Percentiles rank a stretch among this genome's conserved stretches.
Evolutionary conservation across 2,329 filamentous ascomycete species (phyloP).

Genomic region (Calonectria honghensis): DNA sequence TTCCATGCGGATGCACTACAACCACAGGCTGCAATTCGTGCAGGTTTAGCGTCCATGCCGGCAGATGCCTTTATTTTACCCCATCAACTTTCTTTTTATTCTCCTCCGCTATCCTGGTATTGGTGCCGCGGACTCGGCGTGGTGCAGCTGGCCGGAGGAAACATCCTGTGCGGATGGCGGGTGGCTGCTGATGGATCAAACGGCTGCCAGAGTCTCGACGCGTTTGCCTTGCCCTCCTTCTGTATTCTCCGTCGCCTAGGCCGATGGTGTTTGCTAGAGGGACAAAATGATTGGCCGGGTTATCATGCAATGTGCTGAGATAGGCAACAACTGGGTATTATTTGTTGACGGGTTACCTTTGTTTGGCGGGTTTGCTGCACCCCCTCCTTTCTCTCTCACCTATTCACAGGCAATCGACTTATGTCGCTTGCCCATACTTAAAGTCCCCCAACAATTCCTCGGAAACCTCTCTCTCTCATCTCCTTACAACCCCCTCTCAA

Average conservation of each 20-base stretch:
- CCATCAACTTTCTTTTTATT: background rate
- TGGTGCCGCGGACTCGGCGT: background rate
- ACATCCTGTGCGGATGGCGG: background rate
- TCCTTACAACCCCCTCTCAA: background rate
- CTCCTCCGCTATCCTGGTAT: background rate
- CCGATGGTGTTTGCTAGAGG: background rate
- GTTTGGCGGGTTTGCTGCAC: background rate
- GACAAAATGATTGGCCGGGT: background rate
- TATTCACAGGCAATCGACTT: background rate
- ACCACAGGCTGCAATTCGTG: background rate
- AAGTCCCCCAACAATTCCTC: background rate
- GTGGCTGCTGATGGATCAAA: background rate
- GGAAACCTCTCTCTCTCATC: background rate
- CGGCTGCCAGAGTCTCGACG: background rate
- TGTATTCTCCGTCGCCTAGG: background rate
- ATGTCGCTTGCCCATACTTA: background rate
- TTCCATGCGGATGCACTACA: conserved; percentile 8
- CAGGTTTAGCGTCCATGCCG: background rate
- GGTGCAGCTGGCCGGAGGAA: background rate
- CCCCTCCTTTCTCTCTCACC: background rate
- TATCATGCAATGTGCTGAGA: background rate
- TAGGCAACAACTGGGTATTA: background rate
- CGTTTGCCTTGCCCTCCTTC: background rate
- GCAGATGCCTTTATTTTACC: background rate
- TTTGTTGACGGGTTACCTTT: background rate